phyloP scores from a whole-genome alignment of 148 eudicot genomes.

The Chenopodium suecicum region DNA sequence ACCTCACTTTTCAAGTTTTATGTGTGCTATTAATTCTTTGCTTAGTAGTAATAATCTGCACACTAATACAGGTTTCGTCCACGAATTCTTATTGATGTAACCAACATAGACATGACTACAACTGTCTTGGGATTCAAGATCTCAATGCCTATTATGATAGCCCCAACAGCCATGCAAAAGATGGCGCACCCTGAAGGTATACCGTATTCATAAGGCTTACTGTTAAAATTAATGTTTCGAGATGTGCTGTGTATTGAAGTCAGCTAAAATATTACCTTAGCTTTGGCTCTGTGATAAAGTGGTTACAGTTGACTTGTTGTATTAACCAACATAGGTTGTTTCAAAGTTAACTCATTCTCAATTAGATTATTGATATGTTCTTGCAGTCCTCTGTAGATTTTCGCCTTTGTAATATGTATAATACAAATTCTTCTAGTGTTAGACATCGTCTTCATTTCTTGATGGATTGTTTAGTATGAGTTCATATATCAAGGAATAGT shows the following conservation, averaged over 20 bases:
- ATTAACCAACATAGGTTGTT: not conserved
- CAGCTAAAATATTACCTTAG: not conserved
- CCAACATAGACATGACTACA: slow-evolving; percentile 78
- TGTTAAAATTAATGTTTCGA: not conserved
- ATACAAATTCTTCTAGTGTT: not conserved
- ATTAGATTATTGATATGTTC: not conserved
- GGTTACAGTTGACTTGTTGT: not conserved
- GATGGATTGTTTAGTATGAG: not conserved
- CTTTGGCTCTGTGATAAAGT: not conserved
- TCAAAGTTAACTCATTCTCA: not conserved
- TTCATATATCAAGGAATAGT: not conserved
- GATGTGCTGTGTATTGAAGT: not conserved
- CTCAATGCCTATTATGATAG: slow-evolving; percentile 95
- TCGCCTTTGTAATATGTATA: not conserved
- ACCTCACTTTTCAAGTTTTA: not conserved
- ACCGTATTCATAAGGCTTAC: not conserved
- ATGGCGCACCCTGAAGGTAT: slow-evolving; percentile 98
- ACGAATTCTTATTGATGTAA: slow-evolving; percentile 89
- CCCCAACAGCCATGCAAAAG: slow-evolving; percentile 96
- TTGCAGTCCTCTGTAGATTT: not conserved
- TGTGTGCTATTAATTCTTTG: not conserved
- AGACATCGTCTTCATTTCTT: not conserved
- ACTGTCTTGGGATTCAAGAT: slow-evolving; percentile 85
- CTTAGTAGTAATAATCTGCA: not conserved
- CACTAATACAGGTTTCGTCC: slow-evolving; percentile 76